A percentile compares a stretch with the other conserved stretches of the same genome.
Evolutionary conservation across 176 grass and related monocot genomes (phyloP).

Genomic region (Chloris gayana): DNA sequence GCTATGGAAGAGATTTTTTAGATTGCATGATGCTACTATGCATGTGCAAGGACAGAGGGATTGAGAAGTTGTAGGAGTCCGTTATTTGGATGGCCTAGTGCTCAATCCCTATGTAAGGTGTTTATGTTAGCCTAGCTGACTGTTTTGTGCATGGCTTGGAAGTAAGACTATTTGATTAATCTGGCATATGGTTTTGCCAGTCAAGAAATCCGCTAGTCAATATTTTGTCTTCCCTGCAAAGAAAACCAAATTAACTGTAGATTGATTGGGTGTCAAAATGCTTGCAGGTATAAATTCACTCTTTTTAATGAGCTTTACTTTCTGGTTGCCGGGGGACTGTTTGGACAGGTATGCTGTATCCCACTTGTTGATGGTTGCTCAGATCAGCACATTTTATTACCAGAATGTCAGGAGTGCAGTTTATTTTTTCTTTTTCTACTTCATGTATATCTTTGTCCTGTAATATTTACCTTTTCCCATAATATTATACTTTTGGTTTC

Average conservation of each 20-base stretch:
- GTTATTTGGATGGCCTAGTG: neutral
- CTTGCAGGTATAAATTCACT: constrained; percentile 94
- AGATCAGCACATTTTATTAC: constrained; percentile 10
- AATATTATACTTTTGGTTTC: no score
- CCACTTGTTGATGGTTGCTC: constrained; percentile 13
- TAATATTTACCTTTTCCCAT: no score
- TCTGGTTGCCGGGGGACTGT: constrained; percentile 95
- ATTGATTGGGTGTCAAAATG: constrained; percentile 1
- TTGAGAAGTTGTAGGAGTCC: neutral
- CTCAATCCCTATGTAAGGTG: constrained; percentile 13
- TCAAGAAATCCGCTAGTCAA: neutral
- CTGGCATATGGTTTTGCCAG: constrained; percentile 4
- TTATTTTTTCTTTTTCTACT: neutral
- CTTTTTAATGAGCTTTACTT: constrained; percentile 99
- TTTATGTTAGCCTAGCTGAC: neutral
- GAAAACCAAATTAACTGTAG: constrained; percentile 28
- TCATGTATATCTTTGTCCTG: neutral
- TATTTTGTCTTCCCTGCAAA: constrained; percentile 11
- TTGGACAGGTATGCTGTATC: constrained; percentile 80
- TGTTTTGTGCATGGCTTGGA: constrained; percentile 12
- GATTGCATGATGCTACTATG: neutral
- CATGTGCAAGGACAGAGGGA: neutral
- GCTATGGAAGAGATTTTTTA: neutral
- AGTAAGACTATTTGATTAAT: constrained; percentile 14
- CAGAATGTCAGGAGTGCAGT: neutral